Conservation (phyloP, 2,329 filamentous ascomycete genomes). For the Dothideomycetes sp. region DNA sequence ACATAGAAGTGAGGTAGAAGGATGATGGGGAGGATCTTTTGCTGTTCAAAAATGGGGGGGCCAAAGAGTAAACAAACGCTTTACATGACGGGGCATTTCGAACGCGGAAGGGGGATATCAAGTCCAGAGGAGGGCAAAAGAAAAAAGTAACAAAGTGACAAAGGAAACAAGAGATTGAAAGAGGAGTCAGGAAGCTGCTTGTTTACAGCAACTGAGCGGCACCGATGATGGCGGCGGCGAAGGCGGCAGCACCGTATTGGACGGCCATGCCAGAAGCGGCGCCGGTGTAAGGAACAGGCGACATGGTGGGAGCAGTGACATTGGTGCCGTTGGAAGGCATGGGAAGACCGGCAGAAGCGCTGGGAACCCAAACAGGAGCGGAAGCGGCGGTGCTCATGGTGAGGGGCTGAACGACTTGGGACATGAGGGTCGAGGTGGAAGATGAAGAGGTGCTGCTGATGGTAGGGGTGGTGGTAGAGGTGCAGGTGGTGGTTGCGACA, state of each 20-base stretch:
- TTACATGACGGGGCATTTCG: slow-evolving; percentile 9
- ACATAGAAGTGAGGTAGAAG: no score
- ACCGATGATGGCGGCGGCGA: slow-evolving; percentile 7
- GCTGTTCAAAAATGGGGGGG: no score
- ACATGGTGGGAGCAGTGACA: slow-evolving; percentile 1
- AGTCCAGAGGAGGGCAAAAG: background rate
- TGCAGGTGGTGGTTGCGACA: slow-evolving; percentile 11
- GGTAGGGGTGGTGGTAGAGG: slow-evolving; percentile 8
- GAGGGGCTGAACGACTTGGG: background rate
- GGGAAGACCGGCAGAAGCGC: slow-evolving; percentile 3
- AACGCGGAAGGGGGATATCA: no score
- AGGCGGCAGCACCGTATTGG: slow-evolving; percentile 6
- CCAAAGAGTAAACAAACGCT: no score
- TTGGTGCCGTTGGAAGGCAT: slow-evolving; percentile 3
- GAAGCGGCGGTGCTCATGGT: background rate
- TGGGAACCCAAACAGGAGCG: slow-evolving; percentile 1
- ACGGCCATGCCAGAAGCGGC: slow-evolving; percentile 12
- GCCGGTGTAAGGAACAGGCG: slow-evolving; percentile 8
- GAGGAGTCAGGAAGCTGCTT: no score
- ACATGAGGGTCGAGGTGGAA: background rate
- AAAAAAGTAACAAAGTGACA: background rate
- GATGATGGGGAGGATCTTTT: no score
- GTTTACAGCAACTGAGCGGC: slow-evolving; percentile 8
- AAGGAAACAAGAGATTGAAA: background rate
- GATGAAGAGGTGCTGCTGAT: background rate